phyloP scores from a whole-genome alignment of 768 basidiomycete species.

The Sarcodon aspratus region DNA sequence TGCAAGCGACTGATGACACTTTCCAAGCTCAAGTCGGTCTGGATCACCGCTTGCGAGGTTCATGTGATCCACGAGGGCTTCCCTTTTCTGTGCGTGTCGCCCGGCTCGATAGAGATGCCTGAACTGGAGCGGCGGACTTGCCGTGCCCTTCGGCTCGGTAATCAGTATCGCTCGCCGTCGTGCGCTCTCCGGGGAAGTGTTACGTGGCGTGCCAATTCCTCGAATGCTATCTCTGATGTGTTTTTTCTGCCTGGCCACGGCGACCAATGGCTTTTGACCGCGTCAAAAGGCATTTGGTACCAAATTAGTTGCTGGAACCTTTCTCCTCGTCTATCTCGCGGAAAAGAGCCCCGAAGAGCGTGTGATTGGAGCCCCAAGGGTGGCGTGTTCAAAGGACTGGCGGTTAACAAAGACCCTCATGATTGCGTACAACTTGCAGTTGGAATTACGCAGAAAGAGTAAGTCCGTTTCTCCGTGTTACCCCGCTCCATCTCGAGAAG shows the following conservation, averaged over 20 bases:
- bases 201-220: slow-evolving; percentile 17
- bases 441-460: too few species aligned
- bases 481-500: too few species aligned
- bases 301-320: slow-evolving; percentile 44
- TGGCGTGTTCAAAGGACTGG: slow-evolving; percentile 39
- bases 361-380: slow-evolving; percentile 44
- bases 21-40: slow-evolving; percentile 40
- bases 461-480: too few species aligned
- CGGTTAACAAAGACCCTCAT: slow-evolving; percentile 32
- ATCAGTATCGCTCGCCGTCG: slow-evolving; percentile 20
- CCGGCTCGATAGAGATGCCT: slow-evolving; percentile 24
- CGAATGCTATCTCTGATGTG: slow-evolving; percentile 38
- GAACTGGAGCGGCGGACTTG: slow-evolving; percentile 35
- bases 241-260: slow-evolving; percentile 37
- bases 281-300: slow-evolving; percentile 54
- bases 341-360: too few species aligned
- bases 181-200: slow-evolving; percentile 3
- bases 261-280: slow-evolving; percentile 35
- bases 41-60: slow-evolving; percentile 36
- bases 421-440: too few species aligned
- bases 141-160: slow-evolving; percentile 32
- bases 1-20: slow-evolving; percentile 35
- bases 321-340: neutral
- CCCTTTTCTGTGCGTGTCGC: slow-evolving; percentile 33
- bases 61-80: slow-evolving; percentile 34